Conservation (phyloP, 345 rosid genomes). For the Gossypium rotundifolium region DNA sequence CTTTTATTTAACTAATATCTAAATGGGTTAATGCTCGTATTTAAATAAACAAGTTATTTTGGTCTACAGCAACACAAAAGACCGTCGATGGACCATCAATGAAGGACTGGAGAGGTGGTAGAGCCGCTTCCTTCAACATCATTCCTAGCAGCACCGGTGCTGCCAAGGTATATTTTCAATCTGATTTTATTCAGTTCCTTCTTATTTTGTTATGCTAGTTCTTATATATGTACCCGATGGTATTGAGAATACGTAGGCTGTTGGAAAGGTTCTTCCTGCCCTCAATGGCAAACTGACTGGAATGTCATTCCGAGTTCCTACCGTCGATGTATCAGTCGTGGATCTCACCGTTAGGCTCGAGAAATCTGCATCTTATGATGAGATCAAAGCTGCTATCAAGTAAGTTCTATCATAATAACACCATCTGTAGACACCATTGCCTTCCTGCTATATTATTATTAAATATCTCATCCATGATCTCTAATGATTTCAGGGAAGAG, state of each 20-base stretch:
- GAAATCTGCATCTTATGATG: background rate
- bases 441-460: background rate
- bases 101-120: slow-evolving; percentile 99
- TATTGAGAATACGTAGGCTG: background rate
- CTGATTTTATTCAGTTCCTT: background rate
- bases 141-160: slow-evolving; percentile 97
- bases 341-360: background rate
- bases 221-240: no score
- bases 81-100: slow-evolving; percentile 95
- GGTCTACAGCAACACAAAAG: slow-evolving; percentile 69
- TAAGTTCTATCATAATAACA: background rate
- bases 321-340: background rate
- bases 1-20: background rate
- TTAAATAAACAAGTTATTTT: background rate
- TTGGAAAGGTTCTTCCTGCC: slow-evolving; percentile 2
- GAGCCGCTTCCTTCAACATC: slow-evolving; percentile 95
- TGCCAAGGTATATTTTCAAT: slow-evolving; percentile 47
- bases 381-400: background rate
- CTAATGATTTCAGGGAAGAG: background rate
- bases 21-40: background rate
- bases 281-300: slow-evolving; percentile 1
- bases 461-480: background rate
- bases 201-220: background rate
- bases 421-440: background rate
- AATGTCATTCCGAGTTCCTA: slow-evolving; percentile 3